Base-by-base conservation (phyloP, 306 rosid species). In the Vigna mungo region DNA sequence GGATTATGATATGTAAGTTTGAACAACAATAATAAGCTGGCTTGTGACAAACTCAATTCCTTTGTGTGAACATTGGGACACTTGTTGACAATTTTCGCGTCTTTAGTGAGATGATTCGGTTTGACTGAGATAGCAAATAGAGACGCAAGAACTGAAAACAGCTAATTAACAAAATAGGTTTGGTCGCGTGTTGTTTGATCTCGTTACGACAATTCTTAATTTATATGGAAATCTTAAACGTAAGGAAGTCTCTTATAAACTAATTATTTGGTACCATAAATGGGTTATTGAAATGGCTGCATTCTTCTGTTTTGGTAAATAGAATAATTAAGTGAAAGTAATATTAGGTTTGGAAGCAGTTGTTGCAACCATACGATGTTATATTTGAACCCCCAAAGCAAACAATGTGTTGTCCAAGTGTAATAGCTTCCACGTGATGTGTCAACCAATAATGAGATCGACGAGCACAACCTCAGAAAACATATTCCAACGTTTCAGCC, bases 401-500 rank as follows among this genome's bases (percentile, higher is more conserved):
- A 37, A 36, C 34, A 17, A 18, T 6, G 52, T 64, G 23, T 34
- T 7, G 4, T 3, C 11, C 0, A 61, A 61, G 13, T 32, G 30
- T 63, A 9, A 36, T 37, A 32, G 69, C 49, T 63, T 63, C 16
- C 49, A 32, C 27, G 25, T 34, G 48, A 65, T 17, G 25, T 15
- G 15, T 44, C 21, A 41, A 69, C 68, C 68, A 36, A 53, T 32
- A 47, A 12, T 37, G 72, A 12, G 41, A 63, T 7, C 7, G 61
- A 58, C 7, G 20, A 76, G 18, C 17, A 64, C 25, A 53, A 43
- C 46, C 51, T n/a, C 59, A 47, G 7, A 20, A 32, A 36, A 61
- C 62, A 32, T 9, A 13, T 41, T 34, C 80, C 72, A 64, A 39
- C 44, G 46, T 65, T 62, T 47, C 71, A 48, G 71, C 49, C 62